Base-by-base conservation (phyloP, 176 grass and related monocot genomes). In the Calamus simplicifolius region DNA sequence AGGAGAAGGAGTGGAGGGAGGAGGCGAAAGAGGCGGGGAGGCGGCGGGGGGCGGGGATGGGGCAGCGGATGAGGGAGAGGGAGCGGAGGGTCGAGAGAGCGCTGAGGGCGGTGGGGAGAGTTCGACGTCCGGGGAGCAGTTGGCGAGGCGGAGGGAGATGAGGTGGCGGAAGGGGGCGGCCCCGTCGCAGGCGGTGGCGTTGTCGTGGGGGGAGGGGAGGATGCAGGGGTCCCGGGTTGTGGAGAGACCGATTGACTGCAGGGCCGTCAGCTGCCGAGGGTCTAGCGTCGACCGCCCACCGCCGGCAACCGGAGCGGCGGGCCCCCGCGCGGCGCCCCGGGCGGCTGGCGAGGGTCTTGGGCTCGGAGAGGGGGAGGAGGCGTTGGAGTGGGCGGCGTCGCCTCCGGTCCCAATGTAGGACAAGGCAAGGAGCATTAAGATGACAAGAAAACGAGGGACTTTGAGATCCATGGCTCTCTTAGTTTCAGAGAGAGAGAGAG, bases 121-220 rank as follows among this genome's bases (percentile, higher is more conserved):
- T 63, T 89, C 80, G 55, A 78, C 61, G 76, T 83, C 82, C 4
- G 61, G 79, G 29, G 84, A 91, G 84, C 87, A 98, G 75, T 88
- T 84, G 51, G 84, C 31, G 17, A 98, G 87, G 27, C 51, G 72
- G 23, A 98, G 93, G 5, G 93, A 82, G 5, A 72, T 79, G 0
- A 98, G 80, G 66, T 78, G 93, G 0, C 93, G 87, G 69, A 88
- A 85, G 4, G 93, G 87, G 17, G 56, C 4, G 2, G 72, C 81
- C 49, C 61, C 78, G 75, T 97, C 81, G 78, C 87, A 98, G 49
- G 81, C 73, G 3, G 81, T 82, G 48, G 74, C 71, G 64, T 85
- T 73, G 56, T 66, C 59, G 2, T 6, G 75, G 3, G 56, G 53
- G 0, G 55, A 35, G 14, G 12, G 58, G 16, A 57, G 60, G 65